These are phyloP conservation scores for Wallacemonas collosoma DNA, from an alignment of 208 protist species.

Conservation along the genomic window DNA sequence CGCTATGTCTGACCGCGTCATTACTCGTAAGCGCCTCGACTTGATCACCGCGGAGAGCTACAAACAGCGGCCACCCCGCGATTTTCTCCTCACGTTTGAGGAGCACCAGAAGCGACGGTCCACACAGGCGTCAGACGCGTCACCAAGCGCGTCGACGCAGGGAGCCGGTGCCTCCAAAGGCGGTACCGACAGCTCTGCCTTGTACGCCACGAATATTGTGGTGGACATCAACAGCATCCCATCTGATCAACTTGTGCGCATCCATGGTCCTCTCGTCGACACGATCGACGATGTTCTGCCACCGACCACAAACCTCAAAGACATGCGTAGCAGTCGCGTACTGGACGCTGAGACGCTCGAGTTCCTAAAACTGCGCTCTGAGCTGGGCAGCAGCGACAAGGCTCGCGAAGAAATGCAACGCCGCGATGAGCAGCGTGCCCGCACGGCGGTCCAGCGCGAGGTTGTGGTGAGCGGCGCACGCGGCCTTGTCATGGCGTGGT, in stretches of 20 bases:
- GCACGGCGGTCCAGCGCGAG: conserved; percentile 24
- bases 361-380: conserved; percentile 51
- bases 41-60: conserved; percentile 75
- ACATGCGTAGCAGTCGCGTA: conserved; percentile 74
- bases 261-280: conserved; percentile 52
- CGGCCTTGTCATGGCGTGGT: conserved; percentile 75
- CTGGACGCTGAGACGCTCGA: conserved; percentile 68
- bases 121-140: too few species aligned
- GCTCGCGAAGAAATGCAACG: conserved; percentile 46
- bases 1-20: conserved; percentile 49
- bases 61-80: conserved; percentile 47
- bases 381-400: conserved; percentile 47
- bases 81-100: conserved; percentile 49
- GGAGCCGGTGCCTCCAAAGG: too few species aligned
- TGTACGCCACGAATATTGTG: conserved; percentile 66
- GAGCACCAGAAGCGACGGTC: background rate
- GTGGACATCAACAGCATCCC: conserved; percentile 66
- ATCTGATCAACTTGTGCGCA: conserved; percentile 46
- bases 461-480: conserved; percentile 38
- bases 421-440: conserved; percentile 30
- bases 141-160: too few species aligned
- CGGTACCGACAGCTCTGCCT: background rate
- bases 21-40: conserved; percentile 63
- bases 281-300: conserved; percentile 43
- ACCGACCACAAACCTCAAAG: conserved; percentile 70